Percentiles rank a stretch among this genome's conserved stretches.
phyloP scores from a whole-genome alignment of 345 rosid species.

The Hypericum androsaemum region DNA sequence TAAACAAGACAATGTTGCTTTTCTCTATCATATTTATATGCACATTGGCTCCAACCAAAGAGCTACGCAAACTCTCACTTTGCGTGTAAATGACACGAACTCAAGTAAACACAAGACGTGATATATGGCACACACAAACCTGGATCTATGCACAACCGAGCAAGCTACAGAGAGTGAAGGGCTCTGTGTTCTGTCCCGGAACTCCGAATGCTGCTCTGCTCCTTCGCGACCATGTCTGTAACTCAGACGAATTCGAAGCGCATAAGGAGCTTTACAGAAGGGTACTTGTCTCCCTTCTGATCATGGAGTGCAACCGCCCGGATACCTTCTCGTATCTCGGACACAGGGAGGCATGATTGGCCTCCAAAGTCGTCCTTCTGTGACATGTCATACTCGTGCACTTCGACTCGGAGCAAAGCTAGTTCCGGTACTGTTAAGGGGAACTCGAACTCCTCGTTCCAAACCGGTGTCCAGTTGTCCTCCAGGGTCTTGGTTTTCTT shows the following conservation, averaged over 20 bases:
- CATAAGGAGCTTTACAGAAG: conserved; percentile 49
- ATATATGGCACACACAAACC: too few species aligned
- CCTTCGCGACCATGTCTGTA: too few species aligned
- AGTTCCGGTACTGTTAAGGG: conserved; percentile 54
- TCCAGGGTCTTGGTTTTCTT: conserved; percentile 49
- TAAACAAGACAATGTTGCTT: too few species aligned
- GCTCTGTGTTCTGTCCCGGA: too few species aligned
- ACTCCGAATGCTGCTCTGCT: too few species aligned
- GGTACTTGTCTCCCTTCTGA: conserved; percentile 40
- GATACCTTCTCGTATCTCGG: conserved; percentile 48
- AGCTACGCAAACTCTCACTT: too few species aligned
- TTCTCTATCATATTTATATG: too few species aligned
- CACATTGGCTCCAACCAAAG: too few species aligned
- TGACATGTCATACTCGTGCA: conserved; percentile 55
- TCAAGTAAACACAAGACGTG: too few species aligned
- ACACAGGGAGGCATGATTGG: conserved; percentile 59
- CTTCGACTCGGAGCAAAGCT: conserved; percentile 59
- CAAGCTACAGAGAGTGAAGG: too few species aligned
- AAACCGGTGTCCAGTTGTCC: conserved; percentile 54
- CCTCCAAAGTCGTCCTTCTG: conserved; percentile 65
- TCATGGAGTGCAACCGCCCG: conserved; percentile 51
- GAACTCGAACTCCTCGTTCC: conserved; percentile 64
- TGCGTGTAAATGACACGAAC: too few species aligned
- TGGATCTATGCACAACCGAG: too few species aligned
- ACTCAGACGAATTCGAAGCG: conserved; percentile 41